A percentile compares a stretch with the other conserved stretches of the same genome.
These are phyloP conservation scores for Nicotiana rustica DNA, from an alignment of 305 asterid genomes.

Conservation along the genomic window DNA sequence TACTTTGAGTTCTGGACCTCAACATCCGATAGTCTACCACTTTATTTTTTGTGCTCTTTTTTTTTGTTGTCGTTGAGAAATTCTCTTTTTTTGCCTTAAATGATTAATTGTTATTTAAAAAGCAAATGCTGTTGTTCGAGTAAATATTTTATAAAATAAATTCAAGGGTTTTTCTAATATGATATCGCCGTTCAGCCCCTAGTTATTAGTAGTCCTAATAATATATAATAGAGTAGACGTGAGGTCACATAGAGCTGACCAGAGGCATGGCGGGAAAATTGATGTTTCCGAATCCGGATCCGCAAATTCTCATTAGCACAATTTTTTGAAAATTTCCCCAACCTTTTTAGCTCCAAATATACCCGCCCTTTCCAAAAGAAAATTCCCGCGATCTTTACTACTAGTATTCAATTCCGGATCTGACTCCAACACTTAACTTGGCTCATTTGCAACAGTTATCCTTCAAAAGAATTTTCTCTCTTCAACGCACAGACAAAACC, in stretches of 20 bases:
- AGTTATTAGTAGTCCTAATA: no score
- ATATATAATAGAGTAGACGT: no score
- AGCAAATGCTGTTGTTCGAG: no score
- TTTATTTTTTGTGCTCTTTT: no score
- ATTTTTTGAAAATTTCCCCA: neutral
- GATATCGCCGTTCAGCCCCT: no score
- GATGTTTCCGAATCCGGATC: neutral
- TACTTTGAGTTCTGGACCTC: no score
- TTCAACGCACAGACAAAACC: neutral
- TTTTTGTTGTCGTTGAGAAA: no score
- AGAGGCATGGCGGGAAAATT: slow-evolving; percentile 16
- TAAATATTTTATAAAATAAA: no score
- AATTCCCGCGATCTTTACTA: slow-evolving; percentile 23
- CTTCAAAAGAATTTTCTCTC: neutral
- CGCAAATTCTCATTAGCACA: neutral
- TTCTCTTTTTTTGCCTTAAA: no score
- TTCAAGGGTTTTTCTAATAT: no score
- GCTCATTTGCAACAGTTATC: neutral
- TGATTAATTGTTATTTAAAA: no score
- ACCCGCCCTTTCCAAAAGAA: slow-evolving; percentile 26
- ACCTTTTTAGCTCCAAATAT: slow-evolving; percentile 4
- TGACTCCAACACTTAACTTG: neutral
- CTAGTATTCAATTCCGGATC: neutral
- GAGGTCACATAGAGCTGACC: neutral
- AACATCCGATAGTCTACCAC: no score